phyloP scores from a whole-genome alignment of 2,329 filamentous ascomycete genomes.

The Diaporthe ampelina region DNA sequence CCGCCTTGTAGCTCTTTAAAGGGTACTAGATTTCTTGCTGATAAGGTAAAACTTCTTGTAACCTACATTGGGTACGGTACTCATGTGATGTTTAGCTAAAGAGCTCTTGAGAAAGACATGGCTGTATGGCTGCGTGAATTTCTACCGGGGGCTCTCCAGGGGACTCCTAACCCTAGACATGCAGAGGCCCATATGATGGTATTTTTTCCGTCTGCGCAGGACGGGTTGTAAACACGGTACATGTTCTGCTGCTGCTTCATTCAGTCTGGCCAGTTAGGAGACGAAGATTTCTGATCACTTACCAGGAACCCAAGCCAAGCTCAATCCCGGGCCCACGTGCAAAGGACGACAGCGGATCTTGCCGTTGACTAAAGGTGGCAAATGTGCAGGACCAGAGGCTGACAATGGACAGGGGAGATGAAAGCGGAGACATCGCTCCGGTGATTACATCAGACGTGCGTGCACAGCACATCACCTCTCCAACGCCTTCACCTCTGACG shows the following conservation, averaged over 20 bases:
- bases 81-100: too few relatives aligned
- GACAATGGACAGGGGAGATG: not conserved
- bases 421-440: constrained; percentile 24
- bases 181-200: not conserved
- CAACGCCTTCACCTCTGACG: not conserved
- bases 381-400: not conserved
- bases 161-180: not conserved
- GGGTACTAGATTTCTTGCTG: too few relatives aligned
- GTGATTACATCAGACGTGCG: constrained; percentile 35
- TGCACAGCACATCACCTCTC: constrained; percentile 6
- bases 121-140: too few relatives aligned
- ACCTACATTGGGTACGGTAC: too few relatives aligned
- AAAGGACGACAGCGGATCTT: not conserved
- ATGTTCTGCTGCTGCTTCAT: not conserved
- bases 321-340: not conserved
- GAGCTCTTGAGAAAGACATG: too few relatives aligned
- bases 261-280: constrained; percentile 1
- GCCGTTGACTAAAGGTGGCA: not conserved
- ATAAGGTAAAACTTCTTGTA: too few relatives aligned
- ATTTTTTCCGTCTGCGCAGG: not conserved
- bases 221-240: not conserved
- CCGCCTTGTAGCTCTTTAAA: too few relatives aligned
- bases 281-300: not conserved
- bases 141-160: not conserved
- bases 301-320: not conserved